Evolutionary conservation across 768 basidiomycete species (phyloP).

Genomic region (Tylopilus vinaceipallidus): DNA sequence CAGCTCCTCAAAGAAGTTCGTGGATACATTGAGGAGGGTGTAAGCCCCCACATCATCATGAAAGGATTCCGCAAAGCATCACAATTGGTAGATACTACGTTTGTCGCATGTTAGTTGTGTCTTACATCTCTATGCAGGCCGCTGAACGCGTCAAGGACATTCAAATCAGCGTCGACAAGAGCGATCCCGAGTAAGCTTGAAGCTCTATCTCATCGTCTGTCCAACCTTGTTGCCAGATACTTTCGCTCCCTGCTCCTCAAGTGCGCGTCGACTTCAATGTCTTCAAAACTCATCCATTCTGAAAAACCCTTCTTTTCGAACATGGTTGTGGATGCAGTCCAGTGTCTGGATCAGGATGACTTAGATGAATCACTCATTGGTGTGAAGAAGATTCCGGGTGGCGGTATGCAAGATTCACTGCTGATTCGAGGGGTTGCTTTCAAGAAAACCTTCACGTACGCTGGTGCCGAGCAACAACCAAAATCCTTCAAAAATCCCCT

Average conservation of each 20-base stretch:
- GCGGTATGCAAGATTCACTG: slow-evolving; percentile 94
- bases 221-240: slow-evolving; percentile 47
- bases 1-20: slow-evolving; percentile 93
- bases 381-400: slow-evolving; percentile 96
- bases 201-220: neutral
- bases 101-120: slow-evolving; percentile 6
- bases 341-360: slow-evolving; percentile 87
- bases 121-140: slow-evolving; percentile 48
- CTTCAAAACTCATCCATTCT: slow-evolving; percentile 97
- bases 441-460: slow-evolving; percentile 99
- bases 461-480: slow-evolving; percentile 98
- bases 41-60: slow-evolving; percentile 97
- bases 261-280: slow-evolving; percentile 99
- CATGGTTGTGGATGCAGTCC: slow-evolving; percentile 98
- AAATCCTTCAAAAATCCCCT: slow-evolving; percentile 88
- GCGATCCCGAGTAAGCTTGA: slow-evolving; percentile 77
- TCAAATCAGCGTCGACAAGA: slow-evolving; percentile 87
- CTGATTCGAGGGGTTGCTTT: slow-evolving; percentile 91
- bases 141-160: slow-evolving; percentile 84
- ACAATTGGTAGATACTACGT: slow-evolving; percentile 61
- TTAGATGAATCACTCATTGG: slow-evolving; percentile 96
- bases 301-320: slow-evolving; percentile 98
- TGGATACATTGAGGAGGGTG: slow-evolving; percentile 91
- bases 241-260: slow-evolving; percentile 94
- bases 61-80: slow-evolving; percentile 91